phyloP scores from a whole-genome alignment of 352 stramenopile genomes.

The Phytophthora pseudosyringae region DNA sequence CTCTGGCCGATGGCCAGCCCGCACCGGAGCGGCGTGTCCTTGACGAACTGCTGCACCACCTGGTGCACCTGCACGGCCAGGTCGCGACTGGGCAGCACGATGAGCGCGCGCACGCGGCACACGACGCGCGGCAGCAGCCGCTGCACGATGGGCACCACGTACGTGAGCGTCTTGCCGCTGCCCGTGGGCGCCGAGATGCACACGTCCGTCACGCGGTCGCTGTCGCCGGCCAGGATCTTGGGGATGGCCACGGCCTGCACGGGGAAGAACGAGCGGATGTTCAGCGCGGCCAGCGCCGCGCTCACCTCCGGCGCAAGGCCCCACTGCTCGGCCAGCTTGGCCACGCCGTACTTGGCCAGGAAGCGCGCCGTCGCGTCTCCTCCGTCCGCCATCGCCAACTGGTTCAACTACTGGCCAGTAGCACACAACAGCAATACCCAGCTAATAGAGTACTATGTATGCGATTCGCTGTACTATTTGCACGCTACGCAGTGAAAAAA shows the following conservation, averaged over 20 bases:
- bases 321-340: constrained; percentile 67
- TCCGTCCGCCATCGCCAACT: constrained; percentile 10
- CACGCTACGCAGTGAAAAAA: background rate
- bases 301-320: constrained; percentile 50
- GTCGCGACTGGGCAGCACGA: constrained; percentile 97
- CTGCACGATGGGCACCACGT: constrained; percentile 96
- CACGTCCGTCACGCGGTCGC: constrained; percentile 91
- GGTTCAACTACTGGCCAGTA: constrained; percentile 7
- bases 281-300: constrained; percentile 44
- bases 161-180: constrained; percentile 97
- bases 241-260: constrained; percentile 96
- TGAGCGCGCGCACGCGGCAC: constrained; percentile 92
- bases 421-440: too few species aligned
- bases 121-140: constrained; percentile 82
- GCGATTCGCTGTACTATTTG: too few species aligned
- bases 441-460: background rate
- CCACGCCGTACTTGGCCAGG: constrained; percentile 68
- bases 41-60: constrained; percentile 69
- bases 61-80: constrained; percentile 92
- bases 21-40: constrained; percentile 84
- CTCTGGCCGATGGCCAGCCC: constrained; percentile 93
- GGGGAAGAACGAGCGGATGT: constrained; percentile 93
- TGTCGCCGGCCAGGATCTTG: constrained; percentile 88
- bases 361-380: constrained; percentile 49
- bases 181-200: constrained; percentile 98